Evolutionary conservation across 2,329 filamentous ascomycete genomes (phyloP), one percentile per base, ranked within the genome.

Genomic region (Dendrostoma leiphaemia): DNA sequence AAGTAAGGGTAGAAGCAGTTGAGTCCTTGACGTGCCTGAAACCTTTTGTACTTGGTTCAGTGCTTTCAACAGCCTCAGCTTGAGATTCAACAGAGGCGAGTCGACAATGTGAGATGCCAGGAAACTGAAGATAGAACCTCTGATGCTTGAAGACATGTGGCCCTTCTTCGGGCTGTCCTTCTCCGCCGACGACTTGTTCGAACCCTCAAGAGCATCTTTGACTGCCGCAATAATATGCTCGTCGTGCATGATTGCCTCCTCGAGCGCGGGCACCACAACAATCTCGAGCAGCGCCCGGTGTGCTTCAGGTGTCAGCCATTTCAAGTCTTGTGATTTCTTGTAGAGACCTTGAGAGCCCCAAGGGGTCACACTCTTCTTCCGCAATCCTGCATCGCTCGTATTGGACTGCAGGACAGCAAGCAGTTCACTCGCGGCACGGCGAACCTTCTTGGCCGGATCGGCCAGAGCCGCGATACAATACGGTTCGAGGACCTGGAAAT

Each of bases 201-300:
- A 65, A 50, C 82, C 81, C 61, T 86, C 83, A 10, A 94, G 67
- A 0, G 79, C 71, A 29, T 76, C 78, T 56, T 82, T 78, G 5
- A 96, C 68, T 2, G 86, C 79, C 19, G 82, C 81, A 24, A 80
- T 74, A 41, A 96, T 78, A 57, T 94, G 86, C 26, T 80, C 82
- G 4, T 83, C 74, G 65, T 97, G 91, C 61, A 97, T 82, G 3
- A 93, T 79, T 64, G 88, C 95, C 69, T 97, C 94, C 69, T 97
- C 92, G 9, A 96, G 72, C 2, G 81, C 82, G 0, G 90, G 90
- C 19, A 90, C 69, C n/a, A 97, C 71, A 34, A 88, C 77, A 19
- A 82, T 76, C 19, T 83, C 78, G 1, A 94, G 65, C 19, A 95
- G 70, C 54, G 82, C 85, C 40, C 79, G 73, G 2, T 75, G 74